phyloP scores from a whole-genome alignment of 2,329 filamentous ascomycete genomes.

The Phaeosphaeriaceae sp. region DNA sequence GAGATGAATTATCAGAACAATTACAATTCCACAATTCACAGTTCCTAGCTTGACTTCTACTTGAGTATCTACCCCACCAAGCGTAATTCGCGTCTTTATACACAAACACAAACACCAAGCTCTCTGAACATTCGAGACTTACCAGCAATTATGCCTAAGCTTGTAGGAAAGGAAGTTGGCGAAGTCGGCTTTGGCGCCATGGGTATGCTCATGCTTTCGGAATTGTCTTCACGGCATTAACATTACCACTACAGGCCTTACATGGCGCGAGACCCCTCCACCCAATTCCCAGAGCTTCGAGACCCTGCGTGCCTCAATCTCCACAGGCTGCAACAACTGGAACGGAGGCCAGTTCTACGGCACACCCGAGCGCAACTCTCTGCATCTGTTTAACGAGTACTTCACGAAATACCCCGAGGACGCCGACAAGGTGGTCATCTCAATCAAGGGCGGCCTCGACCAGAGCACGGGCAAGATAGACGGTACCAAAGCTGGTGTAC shows the following conservation, averaged over 20 bases:
- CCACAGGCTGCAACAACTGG: constrained; percentile 56
- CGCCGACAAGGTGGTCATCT: constrained; percentile 58
- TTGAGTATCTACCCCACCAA: constrained; percentile 1
- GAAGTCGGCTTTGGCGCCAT: constrained; percentile 57
- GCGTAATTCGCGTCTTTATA: background rate
- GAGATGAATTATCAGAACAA: background rate
- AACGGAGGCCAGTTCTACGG: constrained; percentile 61
- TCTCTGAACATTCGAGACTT: constrained; percentile 1
- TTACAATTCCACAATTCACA: too few relatives aligned
- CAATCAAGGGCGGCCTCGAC: constrained; percentile 57
- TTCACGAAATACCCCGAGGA: constrained; percentile 60
- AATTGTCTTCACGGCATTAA: constrained; percentile 13
- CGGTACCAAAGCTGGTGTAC: constrained; percentile 51
- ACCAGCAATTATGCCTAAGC: constrained; percentile 37
- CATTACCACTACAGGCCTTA: constrained; percentile 46
- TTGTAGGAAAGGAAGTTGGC: constrained; percentile 49
- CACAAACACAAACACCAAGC: background rate
- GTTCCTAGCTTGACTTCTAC: background rate
- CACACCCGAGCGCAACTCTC: constrained; percentile 53
- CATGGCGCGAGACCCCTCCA: constrained; percentile 52
- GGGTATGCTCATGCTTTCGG: constrained; percentile 39
- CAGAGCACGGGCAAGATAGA: constrained; percentile 46
- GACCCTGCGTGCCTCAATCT: constrained; percentile 54
- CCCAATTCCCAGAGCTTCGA: constrained; percentile 48
- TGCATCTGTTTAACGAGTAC: constrained; percentile 59